Evolutionary conservation across 495 filamentous ascomycete species (phyloP).

Genomic region (Viridothelium virens): DNA sequence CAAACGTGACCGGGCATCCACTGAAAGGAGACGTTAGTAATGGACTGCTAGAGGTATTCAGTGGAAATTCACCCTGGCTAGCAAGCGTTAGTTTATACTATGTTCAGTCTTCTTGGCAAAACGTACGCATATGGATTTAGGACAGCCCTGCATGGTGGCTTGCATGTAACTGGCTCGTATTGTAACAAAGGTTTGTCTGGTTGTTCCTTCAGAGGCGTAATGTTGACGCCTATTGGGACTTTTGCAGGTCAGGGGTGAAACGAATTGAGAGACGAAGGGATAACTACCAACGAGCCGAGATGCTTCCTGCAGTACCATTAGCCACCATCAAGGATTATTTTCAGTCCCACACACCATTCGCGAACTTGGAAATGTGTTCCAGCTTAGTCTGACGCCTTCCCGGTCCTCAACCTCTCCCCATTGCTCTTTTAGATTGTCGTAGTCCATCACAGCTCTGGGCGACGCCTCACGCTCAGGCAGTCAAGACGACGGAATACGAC

Average conservation of each 20-base stretch:
- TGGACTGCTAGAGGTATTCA: too few relatives aligned
- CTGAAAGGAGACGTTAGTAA: slow-evolving; percentile 27
- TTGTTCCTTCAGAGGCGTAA: slow-evolving; percentile 95
- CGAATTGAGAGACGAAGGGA: neutral
- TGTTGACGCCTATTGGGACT: slow-evolving; percentile 92
- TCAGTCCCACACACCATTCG: slow-evolving; percentile 64
- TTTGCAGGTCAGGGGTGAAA: slow-evolving; percentile 13
- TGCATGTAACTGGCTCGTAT: slow-evolving; percentile 97
- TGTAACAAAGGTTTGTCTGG: slow-evolving; percentile 73
- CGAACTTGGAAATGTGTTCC: slow-evolving; percentile 98
- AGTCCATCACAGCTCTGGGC: slow-evolving; percentile 51
- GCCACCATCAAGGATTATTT: slow-evolving; percentile 1
- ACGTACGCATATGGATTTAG: slow-evolving; percentile 68
- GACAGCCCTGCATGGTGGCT: slow-evolving; percentile 89
- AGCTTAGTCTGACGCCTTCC: slow-evolving; percentile 93
- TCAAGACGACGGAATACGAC: neutral
- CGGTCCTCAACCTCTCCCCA: slow-evolving; percentile 97
- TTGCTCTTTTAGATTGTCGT: slow-evolving; percentile 82
- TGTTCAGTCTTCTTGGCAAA: neutral
- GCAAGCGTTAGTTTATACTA: neutral
- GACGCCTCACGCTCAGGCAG: neutral
- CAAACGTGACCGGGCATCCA: slow-evolving; percentile 85
- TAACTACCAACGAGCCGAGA: slow-evolving; percentile 68
- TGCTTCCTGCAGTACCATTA: slow-evolving; percentile 51
- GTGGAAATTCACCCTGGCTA: slow-evolving; percentile 48